Percentiles rank a stretch among this genome's conserved stretches.
These are phyloP conservation scores for Fusarium sp. DNA, from an alignment of 2,329 filamentous ascomycete species.

Conservation along the genomic window DNA sequence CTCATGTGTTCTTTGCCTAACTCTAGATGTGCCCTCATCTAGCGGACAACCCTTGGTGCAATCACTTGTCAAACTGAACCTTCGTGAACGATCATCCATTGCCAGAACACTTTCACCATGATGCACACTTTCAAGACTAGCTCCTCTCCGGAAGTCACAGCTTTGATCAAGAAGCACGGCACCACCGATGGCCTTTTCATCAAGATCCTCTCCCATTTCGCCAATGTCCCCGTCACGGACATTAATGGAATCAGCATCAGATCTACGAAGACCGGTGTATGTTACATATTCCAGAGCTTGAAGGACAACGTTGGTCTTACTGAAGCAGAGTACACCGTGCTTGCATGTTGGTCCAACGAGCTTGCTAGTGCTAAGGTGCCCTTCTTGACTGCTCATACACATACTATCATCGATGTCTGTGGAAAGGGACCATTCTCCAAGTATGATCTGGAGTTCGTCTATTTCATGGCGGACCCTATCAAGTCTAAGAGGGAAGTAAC, in stretches of 20 bases:
- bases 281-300: background rate
- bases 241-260: background rate
- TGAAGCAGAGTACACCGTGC: background rate
- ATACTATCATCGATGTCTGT: background rate
- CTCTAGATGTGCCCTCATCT: too few species aligned
- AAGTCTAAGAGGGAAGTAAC: accelerated
- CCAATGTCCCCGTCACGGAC: background rate
- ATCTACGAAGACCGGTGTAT: background rate
- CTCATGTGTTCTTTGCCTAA: too few species aligned
- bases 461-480: background rate
- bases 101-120: background rate
- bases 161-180: constrained; percentile 3
- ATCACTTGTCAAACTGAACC: too few species aligned
- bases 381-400: background rate
- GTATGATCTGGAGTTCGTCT: background rate
- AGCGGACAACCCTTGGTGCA: too few species aligned
- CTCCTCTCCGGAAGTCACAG: background rate
- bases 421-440: accelerated
- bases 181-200: background rate
- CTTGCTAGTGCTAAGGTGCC: background rate
- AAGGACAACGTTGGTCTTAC: background rate
- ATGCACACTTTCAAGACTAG: background rate
- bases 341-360: background rate
- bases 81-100: too few species aligned
- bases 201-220: background rate